These are phyloP conservation scores for Arthrobotrys conoides DNA, from an alignment of 2,329 filamentous ascomycete species.

Conservation along the genomic window DNA sequence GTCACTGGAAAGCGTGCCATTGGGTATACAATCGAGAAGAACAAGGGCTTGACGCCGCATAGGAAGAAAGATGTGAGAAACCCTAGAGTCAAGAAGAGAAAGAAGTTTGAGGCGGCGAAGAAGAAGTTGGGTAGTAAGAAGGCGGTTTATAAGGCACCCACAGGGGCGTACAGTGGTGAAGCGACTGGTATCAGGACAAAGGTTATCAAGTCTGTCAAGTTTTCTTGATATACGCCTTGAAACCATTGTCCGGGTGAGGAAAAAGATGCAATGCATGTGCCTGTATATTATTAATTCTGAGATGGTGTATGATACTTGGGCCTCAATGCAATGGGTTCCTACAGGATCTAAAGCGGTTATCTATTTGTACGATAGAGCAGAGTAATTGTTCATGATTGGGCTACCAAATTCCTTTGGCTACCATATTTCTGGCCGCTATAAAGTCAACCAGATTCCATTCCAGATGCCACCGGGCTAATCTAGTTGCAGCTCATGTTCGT, in stretches of 20 bases:
- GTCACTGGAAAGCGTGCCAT: conserved; percentile 86
- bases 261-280: neutral
- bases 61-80: conserved; percentile 95
- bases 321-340: neutral
- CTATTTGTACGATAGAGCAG: conserved; percentile 22
- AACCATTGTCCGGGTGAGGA: neutral
- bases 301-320: conserved; percentile 3
- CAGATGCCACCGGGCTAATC: neutral
- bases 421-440: neutral
- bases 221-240: conserved; percentile 34
- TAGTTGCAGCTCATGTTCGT: neutral
- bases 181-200: conserved; percentile 58
- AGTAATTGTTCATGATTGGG: conserved; percentile 1
- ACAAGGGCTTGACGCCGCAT: conserved; percentile 91
- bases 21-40: conserved; percentile 94
- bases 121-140: conserved; percentile 94
- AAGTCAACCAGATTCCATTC: neutral
- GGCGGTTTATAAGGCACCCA: conserved; percentile 79
- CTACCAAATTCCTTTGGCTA: neutral
- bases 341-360: neutral
- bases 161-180: conserved; percentile 53
- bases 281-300: conserved; percentile 11
- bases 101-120: conserved; percentile 95
- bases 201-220: conserved; percentile 57
- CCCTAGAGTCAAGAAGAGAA: conserved; percentile 96